Conservation (phyloP, 2,329 filamentous ascomycete genomes). For the Lachnellula suecica region DNA sequence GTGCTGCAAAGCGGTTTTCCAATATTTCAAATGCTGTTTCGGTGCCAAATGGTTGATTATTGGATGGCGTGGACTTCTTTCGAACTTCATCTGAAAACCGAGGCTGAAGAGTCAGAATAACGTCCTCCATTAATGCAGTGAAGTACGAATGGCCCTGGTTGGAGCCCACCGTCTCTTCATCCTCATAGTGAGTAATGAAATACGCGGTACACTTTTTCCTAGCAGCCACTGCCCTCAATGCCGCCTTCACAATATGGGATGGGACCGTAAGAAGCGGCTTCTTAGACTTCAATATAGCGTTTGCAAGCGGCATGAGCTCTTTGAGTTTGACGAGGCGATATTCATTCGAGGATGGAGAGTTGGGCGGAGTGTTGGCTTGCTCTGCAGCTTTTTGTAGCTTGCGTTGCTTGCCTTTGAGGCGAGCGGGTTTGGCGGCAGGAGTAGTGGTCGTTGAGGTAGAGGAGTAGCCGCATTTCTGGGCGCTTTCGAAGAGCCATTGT, state of each 20-base stretch:
- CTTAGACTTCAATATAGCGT: conserved; percentile 4
- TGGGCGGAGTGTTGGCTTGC: not conserved
- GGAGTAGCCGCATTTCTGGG: not conserved
- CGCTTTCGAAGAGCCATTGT: not conserved
- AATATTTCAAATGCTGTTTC: conserved; percentile 1
- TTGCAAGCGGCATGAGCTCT: conserved; percentile 9
- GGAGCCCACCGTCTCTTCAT: not conserved
- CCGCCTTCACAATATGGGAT: conserved; percentile 10
- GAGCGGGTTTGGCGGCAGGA: not conserved
- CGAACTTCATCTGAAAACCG: not conserved
- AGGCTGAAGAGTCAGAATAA: conserved; percentile 13
- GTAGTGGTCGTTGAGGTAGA: not conserved
- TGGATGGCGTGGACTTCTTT: too few species aligned
- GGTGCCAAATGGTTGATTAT: not conserved
- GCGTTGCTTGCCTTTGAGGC: not conserved
- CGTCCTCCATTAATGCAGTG: conserved; percentile 13
- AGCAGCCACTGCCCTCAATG: conserved; percentile 11
- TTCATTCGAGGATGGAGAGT: not conserved
- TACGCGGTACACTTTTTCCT: conserved; percentile 8
- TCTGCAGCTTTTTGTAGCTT: not conserved
- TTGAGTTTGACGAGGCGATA: not conserved
- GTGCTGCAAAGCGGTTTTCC: conserved; percentile 10
- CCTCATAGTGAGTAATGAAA: not conserved
- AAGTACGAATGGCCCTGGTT: conserved; percentile 14
- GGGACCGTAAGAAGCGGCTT: conserved; percentile 4